phyloP scores from a whole-genome alignment of 768 basidiomycete genomes.

The Boletus edulis region DNA sequence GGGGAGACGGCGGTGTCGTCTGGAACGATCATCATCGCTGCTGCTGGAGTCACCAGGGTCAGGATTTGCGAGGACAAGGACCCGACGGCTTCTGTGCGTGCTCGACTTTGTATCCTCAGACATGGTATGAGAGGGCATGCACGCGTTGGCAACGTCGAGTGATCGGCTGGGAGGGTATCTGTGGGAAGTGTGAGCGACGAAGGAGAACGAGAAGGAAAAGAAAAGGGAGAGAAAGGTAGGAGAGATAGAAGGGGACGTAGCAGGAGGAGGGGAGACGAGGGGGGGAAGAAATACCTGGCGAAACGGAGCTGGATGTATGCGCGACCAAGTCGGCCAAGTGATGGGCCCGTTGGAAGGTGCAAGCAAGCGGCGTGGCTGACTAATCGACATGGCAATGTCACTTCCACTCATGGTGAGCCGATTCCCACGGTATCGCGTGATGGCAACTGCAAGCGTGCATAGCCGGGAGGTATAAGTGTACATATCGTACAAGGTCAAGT shows the following conservation, averaged over 20 bases:
- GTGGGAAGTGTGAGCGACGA: not conserved
- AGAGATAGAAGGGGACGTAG: not conserved
- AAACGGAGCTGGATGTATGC: constrained; percentile 28
- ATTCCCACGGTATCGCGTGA: constrained; percentile 14
- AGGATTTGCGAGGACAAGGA: constrained; percentile 63
- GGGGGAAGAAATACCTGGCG: constrained; percentile 14
- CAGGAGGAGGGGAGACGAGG: not conserved
- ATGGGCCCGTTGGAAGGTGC: constrained; percentile 27
- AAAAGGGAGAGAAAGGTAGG: not conserved
- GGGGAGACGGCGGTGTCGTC: constrained; percentile 10
- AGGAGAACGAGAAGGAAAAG: not conserved
- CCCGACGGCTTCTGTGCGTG: constrained; percentile 34
- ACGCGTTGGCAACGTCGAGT: constrained; percentile 28
- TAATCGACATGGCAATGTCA: constrained; percentile 27
- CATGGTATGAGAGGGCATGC: constrained; percentile 43
- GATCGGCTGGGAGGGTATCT: constrained; percentile 14
- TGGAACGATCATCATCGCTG: constrained; percentile 35
- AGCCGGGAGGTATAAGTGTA: too few species aligned
- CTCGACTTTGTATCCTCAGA: constrained; percentile 55
- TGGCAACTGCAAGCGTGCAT: not conserved
- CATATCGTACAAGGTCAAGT: not conserved
- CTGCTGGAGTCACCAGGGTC: constrained; percentile 46
- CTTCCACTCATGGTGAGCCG: not conserved
- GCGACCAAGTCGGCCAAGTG: constrained; percentile 22
- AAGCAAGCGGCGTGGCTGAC: constrained; percentile 27